Percentiles rank a stretch among this genome's conserved stretches.
phyloP scores from a whole-genome alignment of 495 filamentous ascomycete genomes.

The Penicillium longicatenatum region DNA sequence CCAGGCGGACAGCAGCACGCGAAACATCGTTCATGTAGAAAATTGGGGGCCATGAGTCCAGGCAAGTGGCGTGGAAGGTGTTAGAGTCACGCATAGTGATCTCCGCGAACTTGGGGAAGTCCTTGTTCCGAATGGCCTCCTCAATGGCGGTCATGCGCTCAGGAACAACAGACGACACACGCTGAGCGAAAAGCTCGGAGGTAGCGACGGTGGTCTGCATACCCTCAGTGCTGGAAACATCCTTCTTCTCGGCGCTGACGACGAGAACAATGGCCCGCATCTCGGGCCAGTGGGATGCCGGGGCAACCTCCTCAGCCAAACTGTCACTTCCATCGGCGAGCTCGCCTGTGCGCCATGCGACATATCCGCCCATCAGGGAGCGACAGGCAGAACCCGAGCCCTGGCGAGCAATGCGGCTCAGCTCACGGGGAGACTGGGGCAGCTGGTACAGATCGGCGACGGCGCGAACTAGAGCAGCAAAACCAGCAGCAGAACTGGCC shows the following conservation, averaged over 20 bases:
- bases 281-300: slow-evolving; percentile 85
- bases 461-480: slow-evolving; percentile 89
- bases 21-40: slow-evolving; percentile 97
- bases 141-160: slow-evolving; percentile 85
- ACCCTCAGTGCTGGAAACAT: slow-evolving; percentile 82
- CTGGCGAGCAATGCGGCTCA: slow-evolving; percentile 89
- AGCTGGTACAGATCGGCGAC: slow-evolving; percentile 91
- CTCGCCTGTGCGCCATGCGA: slow-evolving; percentile 82
- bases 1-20: slow-evolving; percentile 78
- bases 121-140: slow-evolving; percentile 68
- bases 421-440: slow-evolving; percentile 71
- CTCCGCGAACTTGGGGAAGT: slow-evolving; percentile 86
- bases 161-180: slow-evolving; percentile 75
- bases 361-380: slow-evolving; percentile 90
- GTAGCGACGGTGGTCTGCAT: slow-evolving; percentile 97
- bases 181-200: slow-evolving; percentile 74
- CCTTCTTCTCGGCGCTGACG: slow-evolving; percentile 90
- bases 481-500: slow-evolving; percentile 88
- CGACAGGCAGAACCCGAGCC: slow-evolving; percentile 94
- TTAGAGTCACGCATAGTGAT: slow-evolving; percentile 97
- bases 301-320: slow-evolving; percentile 81
- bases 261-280: slow-evolving; percentile 93
- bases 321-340: slow-evolving; percentile 78
- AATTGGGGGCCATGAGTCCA: slow-evolving; percentile 94
- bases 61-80: slow-evolving; percentile 90